Evolutionary conservation across 768 basidiomycete genomes (phyloP).

Genomic region (Austroboletus festivus): DNA sequence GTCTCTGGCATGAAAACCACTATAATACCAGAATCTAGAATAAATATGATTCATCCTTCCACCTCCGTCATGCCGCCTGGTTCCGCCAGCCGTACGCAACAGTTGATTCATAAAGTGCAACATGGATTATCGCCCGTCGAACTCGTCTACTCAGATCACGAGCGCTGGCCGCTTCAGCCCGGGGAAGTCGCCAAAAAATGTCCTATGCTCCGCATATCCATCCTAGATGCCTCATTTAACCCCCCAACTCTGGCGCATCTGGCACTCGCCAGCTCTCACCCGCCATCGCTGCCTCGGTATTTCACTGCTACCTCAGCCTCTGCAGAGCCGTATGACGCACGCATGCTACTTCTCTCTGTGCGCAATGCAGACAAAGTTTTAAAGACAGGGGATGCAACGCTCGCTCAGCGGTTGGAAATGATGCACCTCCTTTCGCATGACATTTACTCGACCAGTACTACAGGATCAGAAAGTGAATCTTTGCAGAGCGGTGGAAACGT

Average conservation of each 20-base stretch:
- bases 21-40: neutral
- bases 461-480: neutral
- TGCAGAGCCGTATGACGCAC: conserved; percentile 56
- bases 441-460: conserved; percentile 19
- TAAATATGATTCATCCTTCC: conserved; percentile 9
- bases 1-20: neutral
- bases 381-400: conserved; percentile 67
- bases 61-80: conserved; percentile 9
- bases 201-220: conserved; percentile 49
- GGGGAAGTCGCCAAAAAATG: conserved; percentile 7
- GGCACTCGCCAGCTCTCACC: conserved; percentile 56
- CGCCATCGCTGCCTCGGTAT: conserved; percentile 17
- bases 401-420: conserved; percentile 83
- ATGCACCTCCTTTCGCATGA: conserved; percentile 66
- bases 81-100: conserved; percentile 22
- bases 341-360: conserved; percentile 76
- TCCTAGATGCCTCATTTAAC: conserved; percentile 94
- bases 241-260: conserved; percentile 87
- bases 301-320: neutral
- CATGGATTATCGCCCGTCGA: conserved; percentile 48
- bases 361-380: conserved; percentile 83
- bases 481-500: conserved; percentile 39
- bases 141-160: conserved; percentile 58
- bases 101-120: conserved; percentile 36
- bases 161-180: conserved; percentile 59